Base-by-base conservation (phyloP, 2,329 filamentous ascomycete species). In the Curvularia spicifera region DNA sequence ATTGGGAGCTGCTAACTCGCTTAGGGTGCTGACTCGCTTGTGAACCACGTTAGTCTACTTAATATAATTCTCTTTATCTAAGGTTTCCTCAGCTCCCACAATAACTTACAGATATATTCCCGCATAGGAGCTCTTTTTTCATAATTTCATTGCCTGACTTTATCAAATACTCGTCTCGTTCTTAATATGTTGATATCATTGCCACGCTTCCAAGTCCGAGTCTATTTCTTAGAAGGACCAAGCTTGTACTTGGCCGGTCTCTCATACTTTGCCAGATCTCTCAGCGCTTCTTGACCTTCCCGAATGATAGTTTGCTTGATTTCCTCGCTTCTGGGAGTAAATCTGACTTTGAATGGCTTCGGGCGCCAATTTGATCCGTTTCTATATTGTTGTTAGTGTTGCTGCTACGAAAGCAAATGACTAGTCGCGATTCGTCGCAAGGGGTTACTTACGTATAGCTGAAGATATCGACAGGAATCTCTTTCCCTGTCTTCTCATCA, bases 391-490 rank as follows among this genome's bases (percentile, higher is more conserved):
- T 22, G 5, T 51, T n/a, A 51, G 13, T 20, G 15, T 22, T 3
- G 0, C 10, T 12, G 0, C 12, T 2, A 12, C 26, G 13, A 5
- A 1, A n/a, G 13, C 13, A 37, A 37, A 37, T 1, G 3, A 5
- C n/a, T 5, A 37, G 35, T 35, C 4, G 10, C 5, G 12, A 13
- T 18, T 5, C 3, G 2, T 24, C 3, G 20, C 0, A 13, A 12
- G 39, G 18, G 13, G 12, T 2, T 0, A 22, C 46, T 44, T 51
- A 55, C 53, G 53, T 44, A 12, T 44, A 55, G 0, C 26, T 44
- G 39, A 44, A 51, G 42, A 86, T 85, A 59, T 87, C 84, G 39
- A 86, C 82, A 3, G 81, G 78, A n/a, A 84, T 75, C 28, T 80
- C 75, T n/a, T 77, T 78, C 0, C 83, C 83, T 1, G 46, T 44